A percentile compares a stretch with the other conserved stretches of the same genome.
phyloP scores from a whole-genome alignment of 176 grass and related monocot species.

The Oryza australiensis region DNA sequence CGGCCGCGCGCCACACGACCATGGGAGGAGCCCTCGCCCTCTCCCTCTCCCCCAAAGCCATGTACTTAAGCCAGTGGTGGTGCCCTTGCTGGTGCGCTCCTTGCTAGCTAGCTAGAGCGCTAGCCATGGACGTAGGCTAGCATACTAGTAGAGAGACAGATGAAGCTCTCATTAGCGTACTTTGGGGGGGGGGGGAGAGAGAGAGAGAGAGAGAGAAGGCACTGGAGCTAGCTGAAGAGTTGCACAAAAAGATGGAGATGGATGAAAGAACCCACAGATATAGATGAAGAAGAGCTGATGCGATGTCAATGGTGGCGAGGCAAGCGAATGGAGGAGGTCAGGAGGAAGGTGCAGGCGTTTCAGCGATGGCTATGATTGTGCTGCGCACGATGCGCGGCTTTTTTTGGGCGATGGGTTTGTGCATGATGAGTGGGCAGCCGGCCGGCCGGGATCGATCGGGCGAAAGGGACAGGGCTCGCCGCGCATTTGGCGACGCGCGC shows the following conservation, averaged over 20 bases:
- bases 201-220: neutral
- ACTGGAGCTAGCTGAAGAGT: neutral
- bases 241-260: neutral
- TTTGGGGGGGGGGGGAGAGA: too few species aligned
- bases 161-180: neutral
- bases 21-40: conserved; percentile 47
- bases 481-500: neutral
- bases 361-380: conserved; percentile 34
- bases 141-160: neutral
- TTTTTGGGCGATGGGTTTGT: neutral
- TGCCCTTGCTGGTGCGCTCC: neutral
- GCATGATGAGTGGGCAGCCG: conserved; percentile 30
- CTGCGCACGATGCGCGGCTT: conserved; percentile 20
- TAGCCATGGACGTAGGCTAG: conserved; percentile 8
- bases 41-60: conserved; percentile 29
- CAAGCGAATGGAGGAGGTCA: neutral
- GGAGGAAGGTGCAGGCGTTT: neutral
- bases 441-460: conserved; percentile 7
- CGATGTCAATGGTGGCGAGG: conserved; percentile 2
- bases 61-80: neutral
- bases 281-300: neutral
- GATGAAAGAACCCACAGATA: neutral
- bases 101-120: neutral
- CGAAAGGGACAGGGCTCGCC: conserved; percentile 16
- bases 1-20: conserved; percentile 24